Percentiles rank a stretch among this genome's conserved stretches.
These are phyloP conservation scores for Lactifluus pinguis DNA, from an alignment of 768 basidiomycete genomes.

Conservation along the genomic window DNA sequence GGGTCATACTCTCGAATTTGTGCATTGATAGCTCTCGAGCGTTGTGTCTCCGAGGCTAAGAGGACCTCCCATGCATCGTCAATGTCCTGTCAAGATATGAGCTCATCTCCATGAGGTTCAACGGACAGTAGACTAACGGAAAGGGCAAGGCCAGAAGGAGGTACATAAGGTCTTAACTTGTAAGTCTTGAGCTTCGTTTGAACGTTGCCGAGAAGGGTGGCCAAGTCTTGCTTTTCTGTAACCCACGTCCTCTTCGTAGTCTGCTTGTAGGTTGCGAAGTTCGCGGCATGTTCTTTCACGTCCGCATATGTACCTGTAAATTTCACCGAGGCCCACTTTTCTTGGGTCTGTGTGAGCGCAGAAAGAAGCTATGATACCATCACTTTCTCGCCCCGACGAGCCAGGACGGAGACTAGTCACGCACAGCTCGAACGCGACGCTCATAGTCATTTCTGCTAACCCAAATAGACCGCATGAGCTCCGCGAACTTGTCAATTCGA, in stretches of 20 bases:
- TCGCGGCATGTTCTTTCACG: slow-evolving; percentile 65
- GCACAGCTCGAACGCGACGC: slow-evolving; percentile 63
- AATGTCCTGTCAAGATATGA: slow-evolving; percentile 42
- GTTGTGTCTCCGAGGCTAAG: slow-evolving; percentile 60
- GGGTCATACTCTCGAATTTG: slow-evolving; percentile 72
- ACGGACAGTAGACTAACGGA: slow-evolving; percentile 30
- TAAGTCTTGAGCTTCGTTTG: slow-evolving; percentile 93
- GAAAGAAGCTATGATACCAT: slow-evolving; percentile 44
- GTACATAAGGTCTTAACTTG: slow-evolving; percentile 74
- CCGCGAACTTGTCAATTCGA: slow-evolving; percentile 91
- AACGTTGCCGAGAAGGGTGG: slow-evolving; percentile 83
- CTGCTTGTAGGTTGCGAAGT: slow-evolving; percentile 75
- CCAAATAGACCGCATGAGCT: slow-evolving; percentile 92
- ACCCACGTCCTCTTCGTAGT: slow-evolving; percentile 84
- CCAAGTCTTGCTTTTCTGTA: slow-evolving; percentile 79
- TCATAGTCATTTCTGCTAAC: slow-evolving; percentile 86
- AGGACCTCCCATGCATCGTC: slow-evolving; percentile 71
- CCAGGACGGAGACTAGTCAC: slow-evolving; percentile 18
- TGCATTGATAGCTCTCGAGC: slow-evolving; percentile 80
- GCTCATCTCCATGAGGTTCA: background rate
- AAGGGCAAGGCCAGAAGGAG: slow-evolving; percentile 59
- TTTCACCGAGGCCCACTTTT: slow-evolving; percentile 54
- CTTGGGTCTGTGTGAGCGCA: slow-evolving; percentile 57
- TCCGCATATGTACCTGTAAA: slow-evolving; percentile 74
- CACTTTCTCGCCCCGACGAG: background rate